Evolutionary conservation across 495 filamentous ascomycete species (phyloP).

Genomic region (Corynascus novoguineensis): DNA sequence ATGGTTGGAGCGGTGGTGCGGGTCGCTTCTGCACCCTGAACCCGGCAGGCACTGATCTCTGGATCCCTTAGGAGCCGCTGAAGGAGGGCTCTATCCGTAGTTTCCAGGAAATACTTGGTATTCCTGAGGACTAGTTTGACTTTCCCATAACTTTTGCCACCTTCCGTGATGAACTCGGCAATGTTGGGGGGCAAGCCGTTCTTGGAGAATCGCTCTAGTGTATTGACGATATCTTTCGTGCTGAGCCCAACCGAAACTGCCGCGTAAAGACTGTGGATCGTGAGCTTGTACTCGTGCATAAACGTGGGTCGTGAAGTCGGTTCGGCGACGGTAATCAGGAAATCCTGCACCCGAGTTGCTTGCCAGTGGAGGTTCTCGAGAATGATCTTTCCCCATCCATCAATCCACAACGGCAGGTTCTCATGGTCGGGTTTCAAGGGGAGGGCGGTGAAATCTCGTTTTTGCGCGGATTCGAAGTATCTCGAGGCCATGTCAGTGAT

Average conservation of each 20-base stretch:
- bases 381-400: background rate
- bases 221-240: background rate
- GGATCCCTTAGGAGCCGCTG: too few relatives aligned
- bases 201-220: background rate
- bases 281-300: conserved; percentile 3
- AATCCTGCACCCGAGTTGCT: background rate
- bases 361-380: conserved; percentile 1
- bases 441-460: background rate
- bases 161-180: background rate
- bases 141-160: background rate
- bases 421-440: background rate
- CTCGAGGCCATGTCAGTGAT: background rate
- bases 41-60: too few relatives aligned
- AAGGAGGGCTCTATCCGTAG: too few relatives aligned
- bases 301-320: background rate
- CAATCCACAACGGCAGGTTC: background rate
- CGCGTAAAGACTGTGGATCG: background rate
- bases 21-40: too few relatives aligned
- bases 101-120: background rate
- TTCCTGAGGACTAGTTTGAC: conserved; percentile 2
- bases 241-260: background rate
- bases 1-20: too few relatives aligned
- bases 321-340: conserved; percentile 1
- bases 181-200: background rate
- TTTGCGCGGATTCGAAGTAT: background rate